These are phyloP conservation scores for Veloporphyrellus conicus DNA, from an alignment of 1,284 basidiomycete genomes.

Conservation along the genomic window DNA sequence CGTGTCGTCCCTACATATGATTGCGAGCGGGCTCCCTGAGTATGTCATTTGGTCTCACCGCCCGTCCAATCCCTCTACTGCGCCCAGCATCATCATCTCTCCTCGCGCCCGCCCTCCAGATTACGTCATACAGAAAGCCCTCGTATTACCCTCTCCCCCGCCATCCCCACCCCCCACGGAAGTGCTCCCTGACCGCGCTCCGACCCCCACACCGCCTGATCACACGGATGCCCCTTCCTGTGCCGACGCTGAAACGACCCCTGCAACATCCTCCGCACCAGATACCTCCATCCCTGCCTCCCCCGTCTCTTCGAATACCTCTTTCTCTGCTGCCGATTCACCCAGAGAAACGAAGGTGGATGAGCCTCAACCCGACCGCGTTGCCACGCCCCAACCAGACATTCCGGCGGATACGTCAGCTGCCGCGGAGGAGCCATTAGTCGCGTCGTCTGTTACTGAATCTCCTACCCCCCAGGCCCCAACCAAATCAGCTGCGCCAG, in stretches of 20 bases:
- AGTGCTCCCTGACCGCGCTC: slow-evolving; percentile 8
- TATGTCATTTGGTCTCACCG: slow-evolving; percentile 63
- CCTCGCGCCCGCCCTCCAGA: slow-evolving; percentile 55
- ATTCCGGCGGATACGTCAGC: background rate
- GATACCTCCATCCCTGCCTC: slow-evolving; percentile 52
- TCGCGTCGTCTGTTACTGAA: background rate
- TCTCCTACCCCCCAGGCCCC: slow-evolving; percentile 5
- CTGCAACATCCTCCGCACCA: slow-evolving; percentile 40
- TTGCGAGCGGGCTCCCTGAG: slow-evolving; percentile 9
- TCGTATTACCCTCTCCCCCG: slow-evolving; percentile 52
- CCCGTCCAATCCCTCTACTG: slow-evolving; percentile 54
- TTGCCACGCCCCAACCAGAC: slow-evolving; percentile 17
- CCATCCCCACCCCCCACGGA: slow-evolving; percentile 38
- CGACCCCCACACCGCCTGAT: slow-evolving; percentile 11
- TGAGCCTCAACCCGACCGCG: slow-evolving; percentile 14
- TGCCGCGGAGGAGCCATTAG: background rate
- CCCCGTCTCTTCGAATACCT: slow-evolving; percentile 58
- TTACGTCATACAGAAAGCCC: slow-evolving; percentile 49
- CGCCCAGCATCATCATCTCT: slow-evolving; percentile 66
- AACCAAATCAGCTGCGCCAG: slow-evolving; percentile 28
- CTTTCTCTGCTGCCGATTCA: slow-evolving; percentile 41
- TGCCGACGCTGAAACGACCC: slow-evolving; percentile 40
- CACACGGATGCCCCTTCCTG: slow-evolving; percentile 36
- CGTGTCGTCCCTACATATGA: slow-evolving; percentile 7
- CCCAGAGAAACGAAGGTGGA: slow-evolving; percentile 19